Percentiles rank a stretch among this genome's conserved stretches.
Evolutionary conservation across 169 alveolate genomes (phyloP).

Genomic region (Babesia gibsoni): DNA sequence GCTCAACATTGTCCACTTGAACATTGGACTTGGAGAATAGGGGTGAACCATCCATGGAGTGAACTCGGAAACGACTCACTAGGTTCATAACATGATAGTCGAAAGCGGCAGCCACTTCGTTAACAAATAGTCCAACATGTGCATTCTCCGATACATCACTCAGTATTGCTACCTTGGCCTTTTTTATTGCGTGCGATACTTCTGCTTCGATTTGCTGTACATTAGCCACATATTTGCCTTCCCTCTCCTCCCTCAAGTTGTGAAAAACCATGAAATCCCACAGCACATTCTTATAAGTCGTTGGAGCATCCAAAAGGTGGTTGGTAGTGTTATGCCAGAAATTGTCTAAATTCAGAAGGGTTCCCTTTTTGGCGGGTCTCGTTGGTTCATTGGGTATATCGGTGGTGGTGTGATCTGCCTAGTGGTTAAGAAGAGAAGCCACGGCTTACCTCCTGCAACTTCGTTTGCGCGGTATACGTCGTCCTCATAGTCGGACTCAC

Average conservation of each 20-base stretch:
- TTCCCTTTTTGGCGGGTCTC: conserved; percentile 9
- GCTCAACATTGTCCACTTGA: background rate
- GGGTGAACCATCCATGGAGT: conserved; percentile 3
- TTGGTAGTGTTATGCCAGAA: conserved; percentile 45
- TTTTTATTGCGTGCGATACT: conserved; percentile 23
- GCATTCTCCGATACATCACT: conserved; percentile 9
- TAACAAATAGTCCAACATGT: background rate
- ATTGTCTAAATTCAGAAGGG: conserved; percentile 19
- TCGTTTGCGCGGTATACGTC: conserved; percentile 18
- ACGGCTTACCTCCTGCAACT: conserved; percentile 3
- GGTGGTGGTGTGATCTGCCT: conserved; percentile 2
- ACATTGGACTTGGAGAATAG: background rate
- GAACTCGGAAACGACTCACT: conserved; percentile 8
- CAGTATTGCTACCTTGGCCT: conserved; percentile 27
- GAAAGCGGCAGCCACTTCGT: conserved; percentile 3
- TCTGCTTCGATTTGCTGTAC: conserved; percentile 37
- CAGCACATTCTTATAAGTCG: conserved; percentile 21
- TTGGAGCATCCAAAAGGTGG: background rate
- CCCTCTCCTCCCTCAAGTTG: conserved; percentile 42
- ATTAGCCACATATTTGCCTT: conserved; percentile 14
- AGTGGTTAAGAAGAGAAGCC: background rate
- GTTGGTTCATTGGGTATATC: background rate
- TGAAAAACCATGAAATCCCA: conserved; percentile 59
- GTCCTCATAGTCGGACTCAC: conserved; percentile 55
- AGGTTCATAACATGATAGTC: conserved; percentile 3